A percentile compares a stretch with the other conserved stretches of the same genome.
Evolutionary conservation across 2,329 filamentous ascomycete genomes (phyloP).

Genomic region (Ophiostoma triangulosporum): DNA sequence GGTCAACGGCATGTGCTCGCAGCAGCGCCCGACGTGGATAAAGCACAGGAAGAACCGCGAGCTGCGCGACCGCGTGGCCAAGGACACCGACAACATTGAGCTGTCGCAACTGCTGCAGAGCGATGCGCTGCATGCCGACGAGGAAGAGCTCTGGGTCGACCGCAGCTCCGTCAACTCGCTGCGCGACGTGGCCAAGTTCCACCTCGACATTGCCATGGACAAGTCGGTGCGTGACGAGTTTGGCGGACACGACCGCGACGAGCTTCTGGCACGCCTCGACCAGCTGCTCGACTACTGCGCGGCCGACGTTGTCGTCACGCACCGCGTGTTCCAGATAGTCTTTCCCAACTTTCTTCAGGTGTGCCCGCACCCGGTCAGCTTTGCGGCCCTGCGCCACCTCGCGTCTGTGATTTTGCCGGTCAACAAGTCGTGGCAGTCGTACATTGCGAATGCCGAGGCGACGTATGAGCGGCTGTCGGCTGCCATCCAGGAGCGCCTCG

Average conservation of each 20-base stretch:
- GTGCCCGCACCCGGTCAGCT: slow-evolving; percentile 94
- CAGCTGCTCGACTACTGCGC: slow-evolving; percentile 88
- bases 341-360: slow-evolving; percentile 80
- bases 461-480: slow-evolving; percentile 67
- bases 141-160: slow-evolving; percentile 93
- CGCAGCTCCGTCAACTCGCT: slow-evolving; percentile 91
- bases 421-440: slow-evolving; percentile 74
- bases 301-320: slow-evolving; percentile 83
- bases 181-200: slow-evolving; percentile 90
- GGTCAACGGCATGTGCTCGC: slow-evolving; percentile 97
- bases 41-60: slow-evolving; percentile 87
- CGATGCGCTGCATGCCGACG: slow-evolving; percentile 58
- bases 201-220: slow-evolving; percentile 82
- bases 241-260: slow-evolving; percentile 61
- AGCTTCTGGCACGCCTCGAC: slow-evolving; percentile 58
- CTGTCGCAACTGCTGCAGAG: slow-evolving; percentile 57
- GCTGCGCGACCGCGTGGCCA: slow-evolving; percentile 63
- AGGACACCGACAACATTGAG: slow-evolving; percentile 56
- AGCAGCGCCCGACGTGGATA: slow-evolving; percentile 93
- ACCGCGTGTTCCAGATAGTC: slow-evolving; percentile 85
- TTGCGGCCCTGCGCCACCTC: slow-evolving; percentile 84
- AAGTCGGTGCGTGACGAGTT: slow-evolving; percentile 81
- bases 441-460: slow-evolving; percentile 69
- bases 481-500: slow-evolving; percentile 63
- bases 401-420: slow-evolving; percentile 87